These are phyloP conservation scores for Colletotrichum trifolii DNA, from an alignment of 2,329 filamentous ascomycete species.

Conservation along the genomic window DNA sequence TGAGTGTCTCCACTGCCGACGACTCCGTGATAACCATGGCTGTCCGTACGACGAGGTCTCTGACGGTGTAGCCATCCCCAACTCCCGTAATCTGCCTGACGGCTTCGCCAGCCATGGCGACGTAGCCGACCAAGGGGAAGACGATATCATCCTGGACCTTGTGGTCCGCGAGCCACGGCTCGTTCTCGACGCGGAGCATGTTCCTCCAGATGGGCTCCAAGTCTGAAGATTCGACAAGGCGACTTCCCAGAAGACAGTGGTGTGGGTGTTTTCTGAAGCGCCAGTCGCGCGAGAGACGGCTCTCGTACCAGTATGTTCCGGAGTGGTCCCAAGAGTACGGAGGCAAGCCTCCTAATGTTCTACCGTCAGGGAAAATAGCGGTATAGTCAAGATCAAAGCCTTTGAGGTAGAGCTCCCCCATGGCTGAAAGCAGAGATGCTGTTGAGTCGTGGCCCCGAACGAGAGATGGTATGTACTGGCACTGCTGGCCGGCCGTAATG, in stretches of 20 bases:
- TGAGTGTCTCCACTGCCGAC: constrained; percentile 12
- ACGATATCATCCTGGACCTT: constrained; percentile 54
- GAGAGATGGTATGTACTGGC: constrained; percentile 37
- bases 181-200: constrained; percentile 35
- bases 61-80: constrained; percentile 44
- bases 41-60: constrained; percentile 43
- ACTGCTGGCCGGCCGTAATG: constrained; percentile 12
- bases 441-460: constrained; percentile 32
- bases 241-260: constrained; percentile 38
- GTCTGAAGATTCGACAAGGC: constrained; percentile 17
- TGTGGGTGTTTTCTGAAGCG: constrained; percentile 13
- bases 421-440: constrained; percentile 26
- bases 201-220: constrained; percentile 38
- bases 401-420: constrained; percentile 37
- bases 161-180: constrained; percentile 57
- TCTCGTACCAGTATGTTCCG: constrained; percentile 23
- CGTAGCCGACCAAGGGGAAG: constrained; percentile 52
- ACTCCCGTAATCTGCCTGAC: constrained; percentile 1
- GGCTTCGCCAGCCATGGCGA: constrained; percentile 43
- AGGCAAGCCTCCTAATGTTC: constrained; percentile 29
- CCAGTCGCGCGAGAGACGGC: constrained; percentile 21
- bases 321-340: constrained; percentile 38
- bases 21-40: constrained; percentile 37
- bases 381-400: background rate
- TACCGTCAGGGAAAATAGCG: too few species aligned